Percentiles rank a stretch among this genome's conserved stretches.
Conservation (phyloP, 2,329 filamentous ascomycete genomes). For the Monilinia aucupariae region DNA sequence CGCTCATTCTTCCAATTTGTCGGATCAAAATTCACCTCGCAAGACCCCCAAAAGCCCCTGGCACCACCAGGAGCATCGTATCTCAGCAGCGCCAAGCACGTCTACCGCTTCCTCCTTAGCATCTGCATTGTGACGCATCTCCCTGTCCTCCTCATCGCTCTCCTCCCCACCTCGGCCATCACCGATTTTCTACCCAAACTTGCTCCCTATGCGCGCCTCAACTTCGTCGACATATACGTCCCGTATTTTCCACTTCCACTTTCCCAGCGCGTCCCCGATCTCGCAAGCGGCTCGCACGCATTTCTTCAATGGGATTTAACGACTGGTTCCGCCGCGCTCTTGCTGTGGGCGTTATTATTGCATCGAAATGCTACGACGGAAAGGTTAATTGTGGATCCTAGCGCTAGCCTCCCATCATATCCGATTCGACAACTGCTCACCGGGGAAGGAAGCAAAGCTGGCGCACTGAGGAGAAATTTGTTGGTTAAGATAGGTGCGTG, state of each 20-base stretch:
- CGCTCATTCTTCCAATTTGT: slow-evolving; percentile 11
- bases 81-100: slow-evolving; percentile 23
- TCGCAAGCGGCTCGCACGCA: slow-evolving; percentile 39
- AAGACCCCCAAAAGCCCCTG: slow-evolving; percentile 26
- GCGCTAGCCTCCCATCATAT: slow-evolving; percentile 21
- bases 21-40: slow-evolving; percentile 21
- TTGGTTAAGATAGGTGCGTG: slow-evolving; percentile 37
- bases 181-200: slow-evolving; percentile 35
- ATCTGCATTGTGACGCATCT: slow-evolving; percentile 39
- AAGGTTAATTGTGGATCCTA: slow-evolving; percentile 21
- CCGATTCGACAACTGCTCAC: slow-evolving; percentile 17
- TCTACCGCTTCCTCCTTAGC: slow-evolving; percentile 37
- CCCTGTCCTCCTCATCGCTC: slow-evolving; percentile 38
- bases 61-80: slow-evolving; percentile 25
- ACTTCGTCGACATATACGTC: slow-evolving; percentile 39
- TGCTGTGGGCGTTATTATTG: slow-evolving; percentile 43
- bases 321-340: slow-evolving; percentile 39
- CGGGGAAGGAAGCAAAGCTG: slow-evolving; percentile 26
- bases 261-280: slow-evolving; percentile 18
- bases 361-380: slow-evolving; percentile 30
- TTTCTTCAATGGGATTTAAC: slow-evolving; percentile 48
- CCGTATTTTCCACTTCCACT: slow-evolving; percentile 36
- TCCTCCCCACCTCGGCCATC: slow-evolving; percentile 38
- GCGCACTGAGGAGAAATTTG: slow-evolving; percentile 25
- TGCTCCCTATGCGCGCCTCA: slow-evolving; percentile 32